These are phyloP conservation scores for Cyclocybe cylindracea DNA, from an alignment of 768 basidiomycete genomes.

Conservation along the genomic window DNA sequence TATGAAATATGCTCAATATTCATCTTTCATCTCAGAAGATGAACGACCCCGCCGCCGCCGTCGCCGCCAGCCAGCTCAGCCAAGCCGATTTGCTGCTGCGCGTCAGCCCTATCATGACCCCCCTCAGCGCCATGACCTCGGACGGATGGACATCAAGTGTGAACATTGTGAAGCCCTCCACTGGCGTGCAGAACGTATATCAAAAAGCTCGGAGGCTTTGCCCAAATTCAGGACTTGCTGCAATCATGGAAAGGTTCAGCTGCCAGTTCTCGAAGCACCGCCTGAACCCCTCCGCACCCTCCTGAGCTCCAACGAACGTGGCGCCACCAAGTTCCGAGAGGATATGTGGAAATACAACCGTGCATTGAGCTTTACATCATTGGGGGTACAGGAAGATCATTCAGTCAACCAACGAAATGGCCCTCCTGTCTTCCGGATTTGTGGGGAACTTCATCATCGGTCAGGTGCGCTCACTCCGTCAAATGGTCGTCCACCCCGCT, in stretches of 20 bases:
- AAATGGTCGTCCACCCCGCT: constrained; percentile 12
- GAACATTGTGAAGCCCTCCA: constrained; percentile 34
- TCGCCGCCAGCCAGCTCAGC: neutral
- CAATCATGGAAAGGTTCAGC: constrained; percentile 29
- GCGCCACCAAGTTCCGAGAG: constrained; percentile 27
- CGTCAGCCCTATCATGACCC: constrained; percentile 19
- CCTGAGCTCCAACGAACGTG: constrained; percentile 6
- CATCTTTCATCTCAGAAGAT: too few species aligned
- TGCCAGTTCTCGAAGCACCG: constrained; percentile 19
- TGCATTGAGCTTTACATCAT: constrained; percentile 40
- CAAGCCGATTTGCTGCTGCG: constrained; percentile 12
- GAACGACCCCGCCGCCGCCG: too few species aligned
- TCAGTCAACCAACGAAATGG: constrained; percentile 20
- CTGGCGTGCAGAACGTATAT: constrained; percentile 30
- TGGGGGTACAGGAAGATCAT: constrained; percentile 31
- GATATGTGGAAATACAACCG: constrained; percentile 43
- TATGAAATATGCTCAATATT: too few species aligned
- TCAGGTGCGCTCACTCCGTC: constrained; percentile 32
- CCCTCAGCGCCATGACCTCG: constrained; percentile 26
- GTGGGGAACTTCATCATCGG: constrained; percentile 35
- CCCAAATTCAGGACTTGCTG: constrained; percentile 39
- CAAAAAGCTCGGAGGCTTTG: constrained; percentile 1
- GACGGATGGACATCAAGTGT: constrained; percentile 36
- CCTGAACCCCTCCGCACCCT: constrained; percentile 26
- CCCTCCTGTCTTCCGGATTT: constrained; percentile 33